Conservation (phyloP, 768 basidiomycete genomes). For the Psilocybe cyanescens region DNA sequence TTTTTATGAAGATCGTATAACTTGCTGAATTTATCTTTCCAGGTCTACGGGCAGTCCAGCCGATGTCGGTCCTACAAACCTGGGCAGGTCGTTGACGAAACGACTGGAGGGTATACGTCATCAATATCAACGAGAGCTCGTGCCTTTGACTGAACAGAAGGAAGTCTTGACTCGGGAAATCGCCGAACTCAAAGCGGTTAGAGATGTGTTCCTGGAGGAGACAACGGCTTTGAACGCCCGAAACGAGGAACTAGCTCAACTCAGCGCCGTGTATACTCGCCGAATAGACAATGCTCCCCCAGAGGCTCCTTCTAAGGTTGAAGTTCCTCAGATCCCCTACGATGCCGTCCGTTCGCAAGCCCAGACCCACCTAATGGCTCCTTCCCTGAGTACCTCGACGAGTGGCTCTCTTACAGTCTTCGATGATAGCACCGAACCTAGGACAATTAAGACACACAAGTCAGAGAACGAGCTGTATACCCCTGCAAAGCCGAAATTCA, state of each 20-base stretch:
- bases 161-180: constrained; percentile 83
- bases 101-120: constrained; percentile 87
- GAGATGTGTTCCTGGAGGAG: constrained; percentile 90
- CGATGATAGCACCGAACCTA: constrained; percentile 50
- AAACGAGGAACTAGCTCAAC: constrained; percentile 91
- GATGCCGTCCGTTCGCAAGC: constrained; percentile 34
- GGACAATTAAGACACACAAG: constrained; percentile 42
- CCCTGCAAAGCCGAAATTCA: constrained; percentile 64
- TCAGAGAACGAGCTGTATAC: constrained; percentile 51
- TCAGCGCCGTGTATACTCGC: constrained; percentile 81
- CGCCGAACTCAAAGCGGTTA: constrained; percentile 80
- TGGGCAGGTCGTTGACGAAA: constrained; percentile 76
- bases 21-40: constrained; percentile 9
- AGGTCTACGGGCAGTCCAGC: constrained; percentile 32
- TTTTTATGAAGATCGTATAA: neutral
- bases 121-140: constrained; percentile 86
- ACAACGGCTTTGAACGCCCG: constrained; percentile 87
- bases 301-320: constrained; percentile 36
- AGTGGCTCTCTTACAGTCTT: constrained; percentile 49
- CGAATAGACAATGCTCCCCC: constrained; percentile 65
- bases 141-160: constrained; percentile 81
- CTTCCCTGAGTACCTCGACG: constrained; percentile 47
- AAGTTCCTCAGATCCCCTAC: constrained; percentile 24
- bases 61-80: constrained; percentile 45
- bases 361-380: constrained; percentile 31